These are phyloP conservation scores for Suillus clintonianus DNA, from an alignment of 768 basidiomycete species.

Conservation along the genomic window DNA sequence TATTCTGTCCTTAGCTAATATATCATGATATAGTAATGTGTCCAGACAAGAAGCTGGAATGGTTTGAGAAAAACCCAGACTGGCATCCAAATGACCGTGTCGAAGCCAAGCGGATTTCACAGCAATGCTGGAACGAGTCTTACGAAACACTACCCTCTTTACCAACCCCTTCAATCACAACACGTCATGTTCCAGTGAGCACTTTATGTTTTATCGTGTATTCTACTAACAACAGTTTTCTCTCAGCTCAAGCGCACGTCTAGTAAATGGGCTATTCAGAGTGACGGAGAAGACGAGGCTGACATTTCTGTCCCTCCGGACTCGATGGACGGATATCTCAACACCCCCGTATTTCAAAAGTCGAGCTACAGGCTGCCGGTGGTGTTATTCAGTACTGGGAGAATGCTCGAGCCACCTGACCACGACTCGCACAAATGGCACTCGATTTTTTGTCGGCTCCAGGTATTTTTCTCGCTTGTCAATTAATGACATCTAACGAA, in stretches of 20 bases:
- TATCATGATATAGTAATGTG: constrained; percentile 24
- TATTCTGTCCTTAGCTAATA: not conserved
- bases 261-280: not conserved
- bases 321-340: constrained; percentile 10
- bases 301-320: not conserved
- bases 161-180: not conserved
- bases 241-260: not conserved
- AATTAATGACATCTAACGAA: not conserved
- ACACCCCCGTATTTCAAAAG: not conserved
- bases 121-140: not conserved
- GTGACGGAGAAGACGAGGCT: not conserved
- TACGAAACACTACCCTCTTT: not conserved
- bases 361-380: constrained; percentile 8
- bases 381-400: constrained; percentile 16
- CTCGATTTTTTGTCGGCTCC: constrained; percentile 29
- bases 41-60: constrained; percentile 12
- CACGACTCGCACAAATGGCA: constrained; percentile 26
- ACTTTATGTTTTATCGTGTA: not conserved
- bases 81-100: constrained; percentile 9
- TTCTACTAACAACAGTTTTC: not conserved
- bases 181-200: not conserved
- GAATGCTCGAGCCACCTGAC: constrained; percentile 3
- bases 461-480: not conserved
- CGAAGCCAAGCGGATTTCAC: constrained; percentile 4
- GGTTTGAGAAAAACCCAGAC: not conserved